Percentiles rank a stretch among this genome's conserved stretches.
phyloP scores from a whole-genome alignment of 805 yeast species.

The Lachancea mirantina region DNA sequence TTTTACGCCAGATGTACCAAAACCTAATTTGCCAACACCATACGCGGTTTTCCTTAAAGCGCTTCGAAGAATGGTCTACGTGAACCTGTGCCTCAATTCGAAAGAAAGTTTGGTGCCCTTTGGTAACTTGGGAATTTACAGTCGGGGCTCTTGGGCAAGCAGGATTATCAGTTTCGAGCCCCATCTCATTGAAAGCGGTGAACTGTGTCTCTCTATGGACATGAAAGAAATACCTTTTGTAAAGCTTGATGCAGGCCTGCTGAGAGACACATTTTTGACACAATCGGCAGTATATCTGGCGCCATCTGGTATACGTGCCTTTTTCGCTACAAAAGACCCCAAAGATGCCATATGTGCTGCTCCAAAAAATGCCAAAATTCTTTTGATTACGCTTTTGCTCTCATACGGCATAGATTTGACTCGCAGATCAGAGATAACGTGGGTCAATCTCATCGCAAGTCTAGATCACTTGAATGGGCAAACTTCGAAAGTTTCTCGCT shows the following conservation, averaged over 20 bases:
- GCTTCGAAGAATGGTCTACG: slow-evolving; percentile 36
- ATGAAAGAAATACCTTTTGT: slow-evolving; percentile 29
- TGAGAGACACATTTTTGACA: slow-evolving; percentile 19
- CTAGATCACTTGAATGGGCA: slow-evolving; percentile 60
- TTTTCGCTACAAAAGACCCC: slow-evolving; percentile 32
- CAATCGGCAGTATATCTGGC: slow-evolving; percentile 41
- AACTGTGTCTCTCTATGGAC: slow-evolving; percentile 33
- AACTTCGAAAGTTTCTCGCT: slow-evolving; percentile 55
- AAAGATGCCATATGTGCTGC: slow-evolving; percentile 33
- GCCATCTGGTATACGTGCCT: slow-evolving; percentile 50
- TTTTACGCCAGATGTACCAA: slow-evolving; percentile 31
- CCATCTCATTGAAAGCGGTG: slow-evolving; percentile 40
- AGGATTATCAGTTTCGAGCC: slow-evolving; percentile 41
- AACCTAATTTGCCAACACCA: slow-evolving; percentile 33
- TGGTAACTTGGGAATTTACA: slow-evolving; percentile 39
- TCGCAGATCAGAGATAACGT: slow-evolving; percentile 31
- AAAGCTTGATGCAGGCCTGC: slow-evolving; percentile 26
- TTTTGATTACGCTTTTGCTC: slow-evolving; percentile 33
- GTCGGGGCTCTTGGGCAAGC: slow-evolving; percentile 18
- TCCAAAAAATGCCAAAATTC: slow-evolving; percentile 36
- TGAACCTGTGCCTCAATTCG: slow-evolving; percentile 28
- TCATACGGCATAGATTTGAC: slow-evolving; percentile 32
- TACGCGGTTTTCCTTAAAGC: slow-evolving; percentile 46
- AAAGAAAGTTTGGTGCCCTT: slow-evolving; percentile 39
- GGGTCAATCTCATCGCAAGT: slow-evolving; percentile 68